Base-by-base conservation (phyloP, 2,329 filamentous ascomycete species). In the Pochonia chlamydosporia region DNA sequence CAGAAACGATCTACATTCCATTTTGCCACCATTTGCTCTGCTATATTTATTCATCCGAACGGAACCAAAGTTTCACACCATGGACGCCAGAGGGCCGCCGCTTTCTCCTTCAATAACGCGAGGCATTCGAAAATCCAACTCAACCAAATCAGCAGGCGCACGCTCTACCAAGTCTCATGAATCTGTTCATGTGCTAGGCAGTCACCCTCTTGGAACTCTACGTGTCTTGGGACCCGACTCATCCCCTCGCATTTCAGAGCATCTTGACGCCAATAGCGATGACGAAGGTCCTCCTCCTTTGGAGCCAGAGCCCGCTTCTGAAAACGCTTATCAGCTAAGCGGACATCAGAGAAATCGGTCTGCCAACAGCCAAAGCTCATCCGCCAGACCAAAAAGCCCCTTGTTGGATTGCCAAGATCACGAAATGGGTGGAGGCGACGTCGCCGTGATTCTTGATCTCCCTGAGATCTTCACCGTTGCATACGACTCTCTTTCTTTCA, bases 391-490 rank as follows among this genome's bases (percentile, higher is more conserved):
- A 50, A 42, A 16, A 42, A 52, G 16, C 37, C 18, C 24, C 48
- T 36, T n/a, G n/a, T n/a, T n/a, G 31, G 54, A 56, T 25, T 39
- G 42, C 0, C 48, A 61, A 26, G 49, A 45, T n/a, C 63, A 68
- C 31, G 49, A 52, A 16, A 55, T 66, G 47, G 59, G 62, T 3
- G 65, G 66, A 2, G 74, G 74, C 9, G 79, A 82, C 52, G 68
- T 75, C 18, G 65, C 82, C 46, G 61, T 81, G 10, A 59, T 81
- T 24, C 62, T 79, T 28, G 72, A 73, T 46, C 62, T 83, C 10
- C 77, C 78, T 1, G 60, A 69, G 2, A 61, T 67, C 31, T 75
- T 76, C 48, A 75, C 70, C 2, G 62, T 84, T 16, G 78, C 78
- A 39, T 77, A 74, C 54, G 78, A 82, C 54, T 65, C 70, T 3